Evolutionary conservation across 192 early-diverging fungal genomes (phyloP), one percentile per base, ranked within the genome.

Genomic region (Chytriomyces sp.): DNA sequence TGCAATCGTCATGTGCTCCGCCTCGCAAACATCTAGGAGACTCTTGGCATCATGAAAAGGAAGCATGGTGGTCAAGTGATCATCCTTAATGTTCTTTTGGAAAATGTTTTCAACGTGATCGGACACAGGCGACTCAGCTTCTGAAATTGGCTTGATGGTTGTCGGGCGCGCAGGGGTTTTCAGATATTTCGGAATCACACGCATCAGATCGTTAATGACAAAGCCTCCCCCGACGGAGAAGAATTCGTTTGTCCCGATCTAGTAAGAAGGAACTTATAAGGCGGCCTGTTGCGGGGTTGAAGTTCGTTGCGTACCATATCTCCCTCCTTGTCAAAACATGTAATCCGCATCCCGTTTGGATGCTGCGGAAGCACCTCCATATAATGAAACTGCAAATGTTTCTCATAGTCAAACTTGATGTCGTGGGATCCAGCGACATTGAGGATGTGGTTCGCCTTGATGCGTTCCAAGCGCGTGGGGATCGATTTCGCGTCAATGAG

Each of bases 161-260:
- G 54, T 26, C 17, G 54, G 38, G 2, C 14, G n/a, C 4, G 56
- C 22, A 3, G 57, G 56, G 0, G 30, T 22, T 22, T 52, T 33
- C 32, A 39, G 14, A 40, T 37, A 70, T 59, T 59, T 70, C 5
- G 68, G 68, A 8, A 59, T 12, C 7, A 70, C 68, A 17, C 38
- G 68, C 0, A 94, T 95, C 37, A 89, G 77, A 37, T 95, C 96
- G 76, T 95, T 94, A 41, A 98, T 91, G 5, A 98, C 93, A 84
- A 98, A 98, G 3, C 96, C 96, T 30, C 94, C 94, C 30, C 94
- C 94, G 77, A 95, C 94, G 63, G 92, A 94, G 83, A 96, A 96
- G 85, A 93, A 98, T 76, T 98, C 94, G 79, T 96, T 94, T 39
- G 93, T 94, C 3, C 93, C 94, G 66, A 93, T 75, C 61, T 65